Evolutionary conservation across 2,329 filamentous ascomycete genomes (phyloP), one percentile per base, ranked within the genome.

Genomic region (Onygenales sp.): DNA sequence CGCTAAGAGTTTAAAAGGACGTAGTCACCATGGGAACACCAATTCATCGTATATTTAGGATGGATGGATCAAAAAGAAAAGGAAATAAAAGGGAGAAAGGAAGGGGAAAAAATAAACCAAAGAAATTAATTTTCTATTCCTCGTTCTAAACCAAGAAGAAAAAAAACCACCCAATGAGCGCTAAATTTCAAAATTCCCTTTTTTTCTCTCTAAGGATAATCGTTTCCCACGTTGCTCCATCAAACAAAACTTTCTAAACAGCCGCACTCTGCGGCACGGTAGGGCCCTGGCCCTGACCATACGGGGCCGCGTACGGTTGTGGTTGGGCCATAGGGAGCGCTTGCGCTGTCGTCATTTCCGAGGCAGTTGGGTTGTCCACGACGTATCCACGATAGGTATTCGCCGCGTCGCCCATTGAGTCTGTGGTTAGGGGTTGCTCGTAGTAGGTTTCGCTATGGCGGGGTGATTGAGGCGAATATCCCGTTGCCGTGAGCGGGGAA

Each of bases 351-450:
- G 14, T 14, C 10, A n/a, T 17, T 14, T 14, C 43, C 8, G 31
- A 1, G 32, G 32, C 2, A n/a, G 49, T 14, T 2, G 37, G 49
- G 14, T 37, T 11, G 5, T 40, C 33, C 4, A 52, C 40, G 0
- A 56, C 48, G n/a, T 53, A 54, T 7, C 60, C 59, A 6, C 56
- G 52, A 36, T 63, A 60, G 6, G 52, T 55, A 49, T 63, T 62
- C 21, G 57, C 61, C 52, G 56, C 61, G 13, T 69, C 67, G 2
- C 67, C 68, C 49, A 61, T 61, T 1, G 68, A 70, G 52, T 72
- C 68, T 4, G 63, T 65, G 4, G 68, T 71, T 36, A 71, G 51
- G 2, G 69, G 69, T 55, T 70, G 63, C 47, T 71, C 68, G 43
- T 67, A 59, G 1, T 61, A 59, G n/a, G 62, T 57, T 8, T 56